Conservation (phyloP, 192 early-diverging fungal species). For the Entomortierella beljakovae region DNA sequence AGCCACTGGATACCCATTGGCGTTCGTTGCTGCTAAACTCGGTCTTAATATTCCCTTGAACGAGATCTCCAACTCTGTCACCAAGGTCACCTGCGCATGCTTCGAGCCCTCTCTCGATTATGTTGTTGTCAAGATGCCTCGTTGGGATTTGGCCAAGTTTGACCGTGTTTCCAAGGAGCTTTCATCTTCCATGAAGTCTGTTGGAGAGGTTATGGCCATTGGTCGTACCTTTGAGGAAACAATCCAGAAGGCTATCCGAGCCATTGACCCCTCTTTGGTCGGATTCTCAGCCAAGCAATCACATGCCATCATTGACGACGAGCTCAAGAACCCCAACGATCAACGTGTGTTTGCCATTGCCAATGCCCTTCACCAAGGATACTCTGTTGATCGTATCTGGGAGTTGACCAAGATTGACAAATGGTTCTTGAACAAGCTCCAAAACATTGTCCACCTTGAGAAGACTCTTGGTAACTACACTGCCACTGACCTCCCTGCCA, state of each 20-base stretch:
- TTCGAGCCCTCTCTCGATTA: slow-evolving; percentile 99
- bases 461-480: slow-evolving; percentile 71
- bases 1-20: slow-evolving; percentile 98
- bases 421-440: slow-evolving; percentile 98
- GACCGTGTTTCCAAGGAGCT: slow-evolving; percentile 87
- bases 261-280: slow-evolving; percentile 89
- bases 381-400: slow-evolving; percentile 92
- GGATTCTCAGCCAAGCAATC: slow-evolving; percentile 75
- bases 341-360: slow-evolving; percentile 97
- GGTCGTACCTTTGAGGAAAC: slow-evolving; percentile 97
- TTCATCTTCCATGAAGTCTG: slow-evolving; percentile 93
- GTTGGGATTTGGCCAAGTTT: slow-evolving; percentile 97
- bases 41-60: slow-evolving; percentile 93
- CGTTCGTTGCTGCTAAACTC: slow-evolving; percentile 98
- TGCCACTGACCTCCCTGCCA: slow-evolving; percentile 67
- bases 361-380: slow-evolving; percentile 88
- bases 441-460: slow-evolving; percentile 86
- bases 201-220: slow-evolving; percentile 99
- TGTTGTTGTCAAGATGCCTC: slow-evolving; percentile 84
- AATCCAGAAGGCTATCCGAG: slow-evolving; percentile 92
- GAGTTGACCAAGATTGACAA: slow-evolving; percentile 93
- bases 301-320: slow-evolving; percentile 88
- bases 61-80: slow-evolving; percentile 95
- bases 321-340: slow-evolving; percentile 90
- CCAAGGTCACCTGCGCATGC: slow-evolving; percentile 95